phyloP scores from a whole-genome alignment of 352 stramenopile species.

The Pilasporangium apinafurcum region DNA sequence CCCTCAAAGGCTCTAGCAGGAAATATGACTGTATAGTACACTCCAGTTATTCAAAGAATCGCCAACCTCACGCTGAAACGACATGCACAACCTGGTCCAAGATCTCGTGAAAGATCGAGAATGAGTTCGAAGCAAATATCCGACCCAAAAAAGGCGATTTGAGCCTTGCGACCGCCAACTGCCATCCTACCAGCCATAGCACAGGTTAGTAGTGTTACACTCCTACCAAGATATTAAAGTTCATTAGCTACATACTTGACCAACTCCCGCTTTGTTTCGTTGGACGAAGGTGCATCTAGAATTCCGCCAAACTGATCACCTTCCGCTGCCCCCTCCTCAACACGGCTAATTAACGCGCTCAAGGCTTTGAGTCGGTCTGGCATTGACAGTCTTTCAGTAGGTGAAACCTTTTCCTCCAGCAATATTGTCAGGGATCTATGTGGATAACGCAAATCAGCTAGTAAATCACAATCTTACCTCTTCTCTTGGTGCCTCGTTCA shows the following conservation, averaged over 20 bases:
- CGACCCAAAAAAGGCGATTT: constrained; percentile 71
- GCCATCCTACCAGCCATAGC: constrained; percentile 41
- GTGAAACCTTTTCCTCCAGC: constrained; percentile 1
- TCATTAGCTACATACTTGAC: constrained; percentile 41
- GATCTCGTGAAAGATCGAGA: constrained; percentile 45
- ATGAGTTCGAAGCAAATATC: constrained; percentile 78
- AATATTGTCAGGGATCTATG: too few relatives aligned
- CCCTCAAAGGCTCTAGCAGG: constrained; percentile 67
- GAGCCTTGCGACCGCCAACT: constrained; percentile 49
- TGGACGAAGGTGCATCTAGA: constrained; percentile 20
- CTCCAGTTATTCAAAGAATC: neutral
- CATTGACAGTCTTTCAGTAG: constrained; percentile 36
- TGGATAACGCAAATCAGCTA: too few relatives aligned
- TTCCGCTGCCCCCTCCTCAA: constrained; percentile 55
- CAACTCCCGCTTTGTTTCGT: constrained; percentile 64
- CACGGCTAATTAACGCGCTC: constrained; percentile 36
- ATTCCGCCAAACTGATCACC: constrained; percentile 34
- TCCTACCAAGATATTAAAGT: too few relatives aligned
- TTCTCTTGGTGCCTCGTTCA: too few relatives aligned
- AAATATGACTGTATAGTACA: constrained; percentile 42
- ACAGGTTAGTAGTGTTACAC: neutral
- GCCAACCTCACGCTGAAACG: too few relatives aligned
- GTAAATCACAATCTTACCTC: too few relatives aligned
- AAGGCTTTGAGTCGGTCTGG: constrained; percentile 53
- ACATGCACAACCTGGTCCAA: constrained; percentile 61